Evolutionary conservation across 139 green algal genomes (phyloP).

Genomic region (Pseudopediastrum boryanum): DNA sequence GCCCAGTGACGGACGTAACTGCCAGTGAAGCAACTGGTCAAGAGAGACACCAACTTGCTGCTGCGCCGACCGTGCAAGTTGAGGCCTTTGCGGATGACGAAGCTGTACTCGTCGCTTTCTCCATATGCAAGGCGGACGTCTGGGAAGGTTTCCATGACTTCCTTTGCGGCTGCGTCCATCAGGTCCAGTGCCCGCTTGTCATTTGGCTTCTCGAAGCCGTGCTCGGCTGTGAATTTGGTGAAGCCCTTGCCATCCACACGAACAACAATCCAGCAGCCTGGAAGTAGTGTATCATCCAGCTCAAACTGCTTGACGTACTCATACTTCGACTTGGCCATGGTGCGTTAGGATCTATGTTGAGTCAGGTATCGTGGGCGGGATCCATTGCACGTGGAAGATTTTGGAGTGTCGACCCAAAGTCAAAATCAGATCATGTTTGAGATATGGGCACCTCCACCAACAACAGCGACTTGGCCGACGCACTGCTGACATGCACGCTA

Average conservation of each 20-base stretch:
- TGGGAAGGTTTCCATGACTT: slow-evolving; percentile 73
- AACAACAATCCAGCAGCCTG: slow-evolving; percentile 85
- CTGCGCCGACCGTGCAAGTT: slow-evolving; percentile 78
- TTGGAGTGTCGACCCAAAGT: no score
- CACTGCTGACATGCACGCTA: no score
- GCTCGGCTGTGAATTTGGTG: slow-evolving; percentile 82
- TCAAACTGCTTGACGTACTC: slow-evolving; percentile 91
- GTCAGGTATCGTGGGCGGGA: no score
- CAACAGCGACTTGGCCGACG: no score
- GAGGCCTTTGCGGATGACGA: slow-evolving; percentile 71
- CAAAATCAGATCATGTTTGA: no score
- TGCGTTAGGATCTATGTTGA: background rate
- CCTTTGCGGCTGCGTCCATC: slow-evolving; percentile 79
- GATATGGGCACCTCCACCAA: no score
- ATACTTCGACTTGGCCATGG: slow-evolving; percentile 76
- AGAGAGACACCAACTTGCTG: slow-evolving; percentile 87
- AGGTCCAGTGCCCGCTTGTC: slow-evolving; percentile 76
- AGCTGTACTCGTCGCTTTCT: slow-evolving; percentile 92
- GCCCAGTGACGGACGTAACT: slow-evolving; percentile 86
- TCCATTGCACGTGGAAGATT: no score
- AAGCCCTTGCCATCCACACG: slow-evolving; percentile 90
- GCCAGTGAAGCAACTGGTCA: slow-evolving; percentile 86
- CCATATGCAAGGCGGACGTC: slow-evolving; percentile 85
- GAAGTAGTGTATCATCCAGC: slow-evolving; percentile 73
- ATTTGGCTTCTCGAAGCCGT: slow-evolving; percentile 88